Evolutionary conservation across 345 rosid genomes (phyloP), one percentile per base, ranked within the genome.

Genomic region (Triadica sebifera): DNA sequence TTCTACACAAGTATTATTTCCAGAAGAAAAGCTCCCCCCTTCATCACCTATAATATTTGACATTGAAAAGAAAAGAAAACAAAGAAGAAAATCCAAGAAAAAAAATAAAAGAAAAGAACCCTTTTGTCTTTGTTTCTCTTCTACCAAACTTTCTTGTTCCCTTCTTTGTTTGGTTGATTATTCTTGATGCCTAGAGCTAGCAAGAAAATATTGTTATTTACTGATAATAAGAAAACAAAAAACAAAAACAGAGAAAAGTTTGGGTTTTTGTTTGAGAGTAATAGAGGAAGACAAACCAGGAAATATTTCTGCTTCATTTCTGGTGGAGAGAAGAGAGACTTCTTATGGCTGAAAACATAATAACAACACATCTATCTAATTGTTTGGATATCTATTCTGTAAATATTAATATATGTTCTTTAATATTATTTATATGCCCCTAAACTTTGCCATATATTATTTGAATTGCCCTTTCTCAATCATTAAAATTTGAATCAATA

Each of bases 251-350:
- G 24, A 41, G 64, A 53, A 58, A 50, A 52, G 7, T 15, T 73
- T 59, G 63, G 61, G 19, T 1, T 29, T 29, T 29, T 29, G 34
- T 29, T 29, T 29, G 34, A 29, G 2, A 29, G 34, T 29, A 45
- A 69, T 76, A 65, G 81, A 78, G 75, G 62, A 82, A 82, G 84
- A 85, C 78, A 74, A 80, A 74, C 81, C 81, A 80, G 65, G 60
- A 80, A 85, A 70, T 29, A 29, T 29, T 47, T 80, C 83, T 79
- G 78, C 85, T 79, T 57, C 81, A 72, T 81, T 81, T 77, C 55
- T 67, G 80, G 76, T 76, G 63, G 37, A 56, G 59, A 74, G 45
- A 17, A 41, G 38, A 53, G 19, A 16, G 5, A 29, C 34, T 29
- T 29, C 34, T 2, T 29, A 29, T n/a, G 34, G 34, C 34, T 29